A percentile compares a stretch with the other conserved stretches of the same genome.
phyloP scores from a whole-genome alignment of 1,284 basidiomycete species.

The Neonothopanus nambi region DNA sequence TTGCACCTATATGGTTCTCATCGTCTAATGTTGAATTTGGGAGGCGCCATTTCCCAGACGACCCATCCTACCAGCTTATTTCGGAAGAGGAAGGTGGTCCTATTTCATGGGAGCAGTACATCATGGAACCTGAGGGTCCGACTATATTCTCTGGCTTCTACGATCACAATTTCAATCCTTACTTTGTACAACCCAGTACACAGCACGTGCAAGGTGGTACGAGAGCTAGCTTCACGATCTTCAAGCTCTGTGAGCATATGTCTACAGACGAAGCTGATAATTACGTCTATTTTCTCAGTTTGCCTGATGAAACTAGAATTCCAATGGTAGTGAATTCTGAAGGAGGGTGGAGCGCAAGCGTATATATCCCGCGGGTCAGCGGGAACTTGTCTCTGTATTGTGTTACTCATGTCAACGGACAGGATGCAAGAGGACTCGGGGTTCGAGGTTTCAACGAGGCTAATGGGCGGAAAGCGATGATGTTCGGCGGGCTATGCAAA shows the following conservation, averaged over 20 bases:
- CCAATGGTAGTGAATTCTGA: conserved; percentile 34
- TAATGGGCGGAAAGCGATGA: conserved; percentile 38
- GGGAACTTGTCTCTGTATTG: conserved; percentile 36
- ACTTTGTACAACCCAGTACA: conserved; percentile 35
- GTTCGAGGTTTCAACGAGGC: conserved; percentile 30
- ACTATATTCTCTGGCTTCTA: conserved; percentile 36
- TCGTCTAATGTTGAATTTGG: conserved; percentile 41
- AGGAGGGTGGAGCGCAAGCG: conserved; percentile 40
- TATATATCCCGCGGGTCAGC: conserved; percentile 33
- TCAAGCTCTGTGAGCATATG: conserved; percentile 47
- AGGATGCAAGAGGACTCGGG: conserved; percentile 39
- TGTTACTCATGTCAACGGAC: conserved; percentile 33
- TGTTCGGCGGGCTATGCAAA: conserved; percentile 36
- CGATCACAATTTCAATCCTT: conserved; percentile 34
- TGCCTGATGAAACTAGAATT: conserved; percentile 31
- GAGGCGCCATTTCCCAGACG: conserved; percentile 41
- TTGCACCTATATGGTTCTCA: conserved; percentile 41
- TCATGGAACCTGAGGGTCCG: conserved; percentile 38
- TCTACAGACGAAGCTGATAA: conserved; percentile 40
- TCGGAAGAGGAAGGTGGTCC: conserved; percentile 38
- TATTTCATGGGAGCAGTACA: conserved; percentile 44
- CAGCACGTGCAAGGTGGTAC: conserved; percentile 33
- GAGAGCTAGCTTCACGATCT: conserved; percentile 36
- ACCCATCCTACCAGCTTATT: conserved; percentile 41
- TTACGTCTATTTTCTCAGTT: conserved; percentile 37